Percentiles rank a stretch among this genome's conserved stretches.
Evolutionary conservation across 2,329 filamentous ascomycete genomes (phyloP).

Genomic region (Bipolaris victoriae): DNA sequence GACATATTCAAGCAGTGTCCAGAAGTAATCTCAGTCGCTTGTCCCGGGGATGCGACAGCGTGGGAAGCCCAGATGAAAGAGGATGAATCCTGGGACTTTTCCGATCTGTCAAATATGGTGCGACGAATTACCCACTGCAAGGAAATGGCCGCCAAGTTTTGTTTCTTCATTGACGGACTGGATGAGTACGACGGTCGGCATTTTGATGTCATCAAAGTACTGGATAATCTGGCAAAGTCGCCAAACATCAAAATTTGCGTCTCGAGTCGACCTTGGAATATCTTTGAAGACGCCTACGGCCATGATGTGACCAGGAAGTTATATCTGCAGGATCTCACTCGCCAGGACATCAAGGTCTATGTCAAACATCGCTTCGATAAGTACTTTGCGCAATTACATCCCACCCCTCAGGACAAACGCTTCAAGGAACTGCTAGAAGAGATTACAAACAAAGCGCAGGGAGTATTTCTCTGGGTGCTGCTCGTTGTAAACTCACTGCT

Average conservation of each 20-base stretch:
- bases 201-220: constrained; percentile 6
- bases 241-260: constrained; percentile 15
- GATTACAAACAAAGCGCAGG: not conserved
- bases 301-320: not conserved
- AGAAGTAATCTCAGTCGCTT: not conserved
- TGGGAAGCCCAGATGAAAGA: not conserved
- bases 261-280: constrained; percentile 14
- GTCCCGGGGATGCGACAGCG: not conserved
- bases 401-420: not conserved
- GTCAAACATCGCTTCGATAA: not conserved
- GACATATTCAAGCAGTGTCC: not conserved
- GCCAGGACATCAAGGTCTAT: not conserved
- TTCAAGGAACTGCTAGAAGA: not conserved
- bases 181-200: constrained; percentile 18
- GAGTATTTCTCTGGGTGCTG: not conserved
- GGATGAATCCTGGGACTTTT: not conserved
- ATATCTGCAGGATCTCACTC: not conserved
- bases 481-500: constrained; percentile 2
- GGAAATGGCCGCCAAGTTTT: constrained; percentile 7
- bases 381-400: not conserved
- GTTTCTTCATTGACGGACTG: constrained; percentile 27
- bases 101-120: not conserved
- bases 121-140: not conserved
- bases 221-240: not conserved
- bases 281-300: constrained; percentile 1